These are phyloP conservation scores for Paraconiothyrium sp. DNA, from an alignment of 2,329 filamentous ascomycete genomes.

Conservation along the genomic window DNA sequence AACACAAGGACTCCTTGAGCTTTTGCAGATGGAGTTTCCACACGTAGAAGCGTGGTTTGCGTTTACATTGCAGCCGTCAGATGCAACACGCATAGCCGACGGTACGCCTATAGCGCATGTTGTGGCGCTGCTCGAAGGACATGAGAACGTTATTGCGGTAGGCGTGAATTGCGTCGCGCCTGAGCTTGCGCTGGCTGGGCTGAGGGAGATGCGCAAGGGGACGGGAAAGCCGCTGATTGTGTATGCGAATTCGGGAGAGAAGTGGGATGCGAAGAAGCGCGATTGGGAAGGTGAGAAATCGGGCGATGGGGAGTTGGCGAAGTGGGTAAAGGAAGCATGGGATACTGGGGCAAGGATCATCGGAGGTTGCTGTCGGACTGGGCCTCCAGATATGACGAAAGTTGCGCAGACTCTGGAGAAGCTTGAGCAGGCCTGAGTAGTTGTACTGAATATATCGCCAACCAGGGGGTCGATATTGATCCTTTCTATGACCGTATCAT, in stretches of 20 bases:
- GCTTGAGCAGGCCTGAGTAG: not conserved
- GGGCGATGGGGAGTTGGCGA: conserved; percentile 34
- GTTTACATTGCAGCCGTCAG: conserved; percentile 51
- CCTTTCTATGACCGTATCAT: not conserved
- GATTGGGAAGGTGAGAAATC: conserved; percentile 44
- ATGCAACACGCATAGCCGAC: conserved; percentile 49
- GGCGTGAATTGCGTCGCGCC: conserved; percentile 58
- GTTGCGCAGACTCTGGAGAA: conserved; percentile 39
- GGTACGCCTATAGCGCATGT: conserved; percentile 52
- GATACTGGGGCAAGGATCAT: conserved; percentile 53
- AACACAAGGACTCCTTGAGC: conserved; percentile 49
- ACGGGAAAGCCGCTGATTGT: conserved; percentile 48
- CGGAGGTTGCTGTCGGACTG: conserved; percentile 60
- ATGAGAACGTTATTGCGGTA: conserved; percentile 51
- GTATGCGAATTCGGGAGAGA: conserved; percentile 60
- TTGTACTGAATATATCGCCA: not conserved
- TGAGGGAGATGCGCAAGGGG: conserved; percentile 41
- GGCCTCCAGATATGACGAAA: conserved; percentile 52
- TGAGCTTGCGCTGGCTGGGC: conserved; percentile 42
- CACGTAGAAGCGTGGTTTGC: conserved; percentile 52
- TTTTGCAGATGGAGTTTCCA: conserved; percentile 52
- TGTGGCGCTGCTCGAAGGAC: conserved; percentile 36
- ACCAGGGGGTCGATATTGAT: not conserved
- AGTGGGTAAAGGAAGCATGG: conserved; percentile 45
- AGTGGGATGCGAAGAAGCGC: conserved; percentile 54